These are phyloP conservation scores for Podospora sp. DNA, from an alignment of 495 filamentous ascomycete species.

Conservation along the genomic window DNA sequence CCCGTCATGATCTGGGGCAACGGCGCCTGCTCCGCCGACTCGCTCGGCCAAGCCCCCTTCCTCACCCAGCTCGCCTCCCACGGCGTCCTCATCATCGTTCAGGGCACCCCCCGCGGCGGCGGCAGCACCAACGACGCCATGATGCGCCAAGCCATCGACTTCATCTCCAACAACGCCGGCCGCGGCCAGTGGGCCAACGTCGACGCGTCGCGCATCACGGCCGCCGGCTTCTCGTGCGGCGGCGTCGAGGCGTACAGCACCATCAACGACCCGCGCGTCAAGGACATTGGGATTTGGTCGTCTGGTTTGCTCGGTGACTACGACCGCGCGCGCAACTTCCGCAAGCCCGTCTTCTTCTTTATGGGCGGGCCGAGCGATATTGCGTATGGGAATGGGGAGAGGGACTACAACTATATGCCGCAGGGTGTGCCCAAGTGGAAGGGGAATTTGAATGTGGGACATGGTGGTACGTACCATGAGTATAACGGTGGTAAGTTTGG, in stretches of 20 bases:
- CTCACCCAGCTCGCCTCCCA: constrained; percentile 34
- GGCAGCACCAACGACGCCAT: constrained; percentile 26
- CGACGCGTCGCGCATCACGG: constrained; percentile 31
- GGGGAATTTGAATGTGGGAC: not conserved
- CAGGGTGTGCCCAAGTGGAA: constrained; percentile 4
- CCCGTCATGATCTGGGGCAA: constrained; percentile 41
- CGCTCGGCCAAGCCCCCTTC: constrained; percentile 17
- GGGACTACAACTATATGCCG: constrained; percentile 5
- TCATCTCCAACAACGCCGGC: constrained; percentile 16
- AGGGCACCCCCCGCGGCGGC: constrained; percentile 29
- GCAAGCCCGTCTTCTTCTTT: constrained; percentile 32
- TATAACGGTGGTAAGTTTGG: constrained; percentile 12
- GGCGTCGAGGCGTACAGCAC: constrained; percentile 35
- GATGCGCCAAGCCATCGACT: constrained; percentile 34
- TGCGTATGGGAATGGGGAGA: constrained; percentile 32
- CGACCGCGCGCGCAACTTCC: constrained; percentile 22
- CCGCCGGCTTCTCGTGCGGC: constrained; percentile 33
- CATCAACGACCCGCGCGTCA: not conserved
- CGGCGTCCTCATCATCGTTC: constrained; percentile 37
- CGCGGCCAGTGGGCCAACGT: constrained; percentile 26
- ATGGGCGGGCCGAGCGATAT: constrained; percentile 36
- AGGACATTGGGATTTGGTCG: constrained; percentile 35
- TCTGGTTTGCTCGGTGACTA: constrained; percentile 27
- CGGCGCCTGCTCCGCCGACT: constrained; percentile 36
- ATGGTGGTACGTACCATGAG: constrained; percentile 6